Evolutionary conservation across 768 basidiomycete species (phyloP), one percentile per base, ranked within the genome.

Genomic region (Clathrus columnatus): DNA sequence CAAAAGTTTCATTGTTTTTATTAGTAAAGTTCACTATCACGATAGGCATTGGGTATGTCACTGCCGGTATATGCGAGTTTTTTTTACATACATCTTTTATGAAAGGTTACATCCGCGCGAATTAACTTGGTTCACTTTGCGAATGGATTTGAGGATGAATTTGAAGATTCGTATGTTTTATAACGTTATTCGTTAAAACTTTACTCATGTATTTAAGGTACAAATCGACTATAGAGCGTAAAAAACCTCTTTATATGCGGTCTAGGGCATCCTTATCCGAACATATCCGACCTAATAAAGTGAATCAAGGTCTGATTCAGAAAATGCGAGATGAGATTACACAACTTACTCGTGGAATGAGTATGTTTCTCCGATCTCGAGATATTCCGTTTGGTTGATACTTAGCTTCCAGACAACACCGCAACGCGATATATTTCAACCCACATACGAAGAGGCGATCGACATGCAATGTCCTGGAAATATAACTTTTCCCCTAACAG

Each of bases 61-160:
- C 29, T 43, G 2, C 2, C 29, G 20, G 51, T 16, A 27, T 48
- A 41, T 27, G 10, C 45, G 27, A 17, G 21, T 21, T 53, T 17
- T 32, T 30, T 11, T 30, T 18, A 50, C 30, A 24, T 27, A 29
- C 2, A 16, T 29, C 32, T 28, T 30, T 41, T 16, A n/a, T 5
- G 30, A 21, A 20, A 11, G 23, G 32, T 44, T 20, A 44, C 55
- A 44, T 54, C 84, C 82, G 73, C 83, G 4, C 74, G 76, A 43
- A 86, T 84, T 7, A 80, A 83, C 4, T 80, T 76, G 58, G 85
- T 74, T 60, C 85, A 87, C 62, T 71, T 87, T 26, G 76, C 79
- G 3, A 74, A 81, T 61, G 66, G 57, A 2, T 87, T 81, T 63
- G 67, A 61, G 7, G 74, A 85, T 18, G 68, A 75, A 46, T 87